phyloP scores from a whole-genome alignment of 2,329 filamentous ascomycete genomes.

The Clarireedia hainanense region DNA sequence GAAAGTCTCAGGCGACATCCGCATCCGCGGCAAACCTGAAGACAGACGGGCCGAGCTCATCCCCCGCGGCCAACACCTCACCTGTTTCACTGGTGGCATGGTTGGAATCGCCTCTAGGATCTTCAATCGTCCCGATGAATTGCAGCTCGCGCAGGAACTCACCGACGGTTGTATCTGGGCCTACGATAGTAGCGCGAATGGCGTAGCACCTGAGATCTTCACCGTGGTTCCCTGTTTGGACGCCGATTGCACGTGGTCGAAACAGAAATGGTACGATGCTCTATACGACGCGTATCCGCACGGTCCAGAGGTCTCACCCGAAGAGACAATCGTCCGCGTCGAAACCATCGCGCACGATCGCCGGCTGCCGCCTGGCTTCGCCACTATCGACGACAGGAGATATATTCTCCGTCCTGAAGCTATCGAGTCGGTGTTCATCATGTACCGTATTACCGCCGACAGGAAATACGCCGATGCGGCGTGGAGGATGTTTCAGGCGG shows the following conservation, averaged over 20 bases:
- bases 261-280: constrained; percentile 44
- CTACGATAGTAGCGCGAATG: constrained; percentile 48
- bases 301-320: background rate
- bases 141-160: constrained; percentile 48
- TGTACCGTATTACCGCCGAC: constrained; percentile 33
- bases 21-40: constrained; percentile 32
- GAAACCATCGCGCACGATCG: constrained; percentile 12
- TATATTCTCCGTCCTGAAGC: constrained; percentile 45
- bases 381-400: constrained; percentile 16
- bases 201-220: constrained; percentile 53
- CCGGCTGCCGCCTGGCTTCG: constrained; percentile 20
- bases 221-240: constrained; percentile 32
- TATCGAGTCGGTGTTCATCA: constrained; percentile 60
- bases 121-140: constrained; percentile 44
- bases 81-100: constrained; percentile 67
- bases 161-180: constrained; percentile 58
- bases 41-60: constrained; percentile 33
- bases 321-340: constrained; percentile 11
- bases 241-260: constrained; percentile 22
- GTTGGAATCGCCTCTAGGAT: constrained; percentile 60
- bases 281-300: constrained; percentile 6
- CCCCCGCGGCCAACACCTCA: constrained; percentile 51
- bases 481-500: constrained; percentile 42
- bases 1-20: constrained; percentile 41
- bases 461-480: constrained; percentile 34